Percentiles rank a stretch among this genome's conserved stretches.
Conservation (phyloP, 2,329 filamentous ascomycete species). For the Apiospora marii region DNA sequence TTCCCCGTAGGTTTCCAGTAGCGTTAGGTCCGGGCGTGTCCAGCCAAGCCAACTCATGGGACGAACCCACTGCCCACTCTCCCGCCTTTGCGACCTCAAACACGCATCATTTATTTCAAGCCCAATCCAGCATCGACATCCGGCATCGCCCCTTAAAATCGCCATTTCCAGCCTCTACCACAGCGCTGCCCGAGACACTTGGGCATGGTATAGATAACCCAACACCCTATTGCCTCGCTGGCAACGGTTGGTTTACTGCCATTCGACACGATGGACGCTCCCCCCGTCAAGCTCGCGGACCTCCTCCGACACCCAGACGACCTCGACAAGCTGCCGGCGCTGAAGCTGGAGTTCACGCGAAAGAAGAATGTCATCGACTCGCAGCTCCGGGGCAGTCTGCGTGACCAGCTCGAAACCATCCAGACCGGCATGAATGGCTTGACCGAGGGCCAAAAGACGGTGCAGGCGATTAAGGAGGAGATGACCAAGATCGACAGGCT, state of each 20-base stretch:
- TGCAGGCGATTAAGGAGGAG: constrained; percentile 94
- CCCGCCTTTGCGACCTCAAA: constrained; percentile 12
- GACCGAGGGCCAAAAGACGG: constrained; percentile 87
- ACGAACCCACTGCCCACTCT: constrained; percentile 21
- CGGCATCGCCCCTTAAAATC: neutral
- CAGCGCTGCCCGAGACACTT: neutral
- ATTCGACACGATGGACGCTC: constrained; percentile 65
- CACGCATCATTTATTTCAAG: neutral
- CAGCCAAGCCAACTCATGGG: neutral
- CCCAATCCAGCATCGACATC: constrained; percentile 11
- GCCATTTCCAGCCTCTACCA: neutral
- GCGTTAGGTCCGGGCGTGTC: neutral
- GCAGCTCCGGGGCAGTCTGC: constrained; percentile 85
- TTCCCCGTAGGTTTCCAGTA: neutral
- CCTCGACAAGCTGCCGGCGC: constrained; percentile 89
- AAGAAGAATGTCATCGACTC: constrained; percentile 93
- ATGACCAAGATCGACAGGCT: constrained; percentile 98
- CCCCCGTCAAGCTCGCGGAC: constrained; percentile 84
- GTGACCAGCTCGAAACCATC: constrained; percentile 92
- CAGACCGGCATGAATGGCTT: constrained; percentile 92
- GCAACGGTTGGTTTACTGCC: constrained; percentile 15
- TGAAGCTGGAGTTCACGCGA: constrained; percentile 92
- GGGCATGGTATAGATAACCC: constrained; percentile 17
- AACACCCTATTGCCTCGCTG: neutral
- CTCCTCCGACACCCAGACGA: constrained; percentile 95